Conservation (phyloP, 257 asterid genomes). For the Ophiorrhiza pumila region DNA sequence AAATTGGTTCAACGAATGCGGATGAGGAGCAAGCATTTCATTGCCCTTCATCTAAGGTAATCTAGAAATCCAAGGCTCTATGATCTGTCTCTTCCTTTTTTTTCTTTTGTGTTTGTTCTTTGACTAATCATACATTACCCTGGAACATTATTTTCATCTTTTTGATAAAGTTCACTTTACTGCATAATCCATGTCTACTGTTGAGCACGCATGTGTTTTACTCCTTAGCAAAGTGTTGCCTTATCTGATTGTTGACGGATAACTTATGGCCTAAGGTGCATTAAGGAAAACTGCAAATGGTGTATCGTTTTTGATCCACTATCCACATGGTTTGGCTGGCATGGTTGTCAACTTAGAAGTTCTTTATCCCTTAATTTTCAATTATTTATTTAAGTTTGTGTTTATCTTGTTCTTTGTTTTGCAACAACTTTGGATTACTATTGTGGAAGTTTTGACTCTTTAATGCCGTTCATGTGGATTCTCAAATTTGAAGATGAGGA, state of each 20-base stretch:
- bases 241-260: not conserved
- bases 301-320: constrained; percentile 2
- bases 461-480: not conserved
- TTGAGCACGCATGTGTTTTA: not conserved
- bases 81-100: constrained; percentile 1
- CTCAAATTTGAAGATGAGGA: constrained; percentile 23
- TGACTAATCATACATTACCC: not conserved
- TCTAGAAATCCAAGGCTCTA: constrained; percentile 24
- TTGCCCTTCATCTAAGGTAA: constrained; percentile 97
- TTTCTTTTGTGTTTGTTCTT: not conserved
- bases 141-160: not conserved
- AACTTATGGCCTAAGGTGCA: not conserved
- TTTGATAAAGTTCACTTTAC: not conserved
- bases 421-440: constrained; percentile 8
- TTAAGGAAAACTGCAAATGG: not conserved
- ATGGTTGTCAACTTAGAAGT: not conserved
- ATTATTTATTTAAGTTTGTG: not conserved
- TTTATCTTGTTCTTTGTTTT: not conserved
- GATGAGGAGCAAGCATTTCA: constrained; percentile 69
- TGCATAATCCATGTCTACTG: not conserved
- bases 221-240: not conserved
- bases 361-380: not conserved
- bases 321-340: not conserved
- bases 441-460: not conserved
- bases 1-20: constrained; percentile 81